phyloP scores from a whole-genome alignment of 192 early-diverging fungal genomes.

The Cetraspora pellucida region DNA sequence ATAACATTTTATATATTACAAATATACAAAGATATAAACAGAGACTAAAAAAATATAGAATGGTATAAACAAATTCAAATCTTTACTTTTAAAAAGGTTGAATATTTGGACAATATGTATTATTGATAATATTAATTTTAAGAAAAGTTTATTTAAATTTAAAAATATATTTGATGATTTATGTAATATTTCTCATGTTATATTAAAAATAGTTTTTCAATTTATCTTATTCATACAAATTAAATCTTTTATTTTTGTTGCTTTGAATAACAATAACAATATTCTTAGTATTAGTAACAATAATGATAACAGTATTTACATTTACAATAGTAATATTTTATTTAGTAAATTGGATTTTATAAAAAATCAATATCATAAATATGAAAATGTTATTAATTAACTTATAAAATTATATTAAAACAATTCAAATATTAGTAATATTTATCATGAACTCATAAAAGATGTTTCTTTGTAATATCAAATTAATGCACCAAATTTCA shows the following conservation, averaged over 20 bases:
- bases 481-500: not conserved
- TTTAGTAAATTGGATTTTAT: not conserved
- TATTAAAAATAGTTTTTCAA: not conserved
- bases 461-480: not conserved
- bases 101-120: not conserved
- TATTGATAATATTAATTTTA: constrained; percentile 11
- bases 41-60: not conserved
- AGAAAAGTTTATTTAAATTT: not conserved
- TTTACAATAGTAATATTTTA: not conserved
- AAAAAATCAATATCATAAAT: not conserved
- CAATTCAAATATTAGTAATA: not conserved
- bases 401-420: not conserved
- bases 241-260: not conserved
- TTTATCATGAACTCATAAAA: not conserved
- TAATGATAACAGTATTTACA: not conserved
- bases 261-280: not conserved
- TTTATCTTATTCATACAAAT: not conserved
- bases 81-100: not conserved
- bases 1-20: constrained; percentile 4
- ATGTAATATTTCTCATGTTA: not conserved
- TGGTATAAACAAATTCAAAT: not conserved
- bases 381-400: not conserved
- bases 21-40: not conserved
- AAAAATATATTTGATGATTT: not conserved
- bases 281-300: not conserved